A percentile compares a stretch with the other conserved stretches of the same genome.
Evolutionary conservation across 202 grass and related monocot species (phyloP).

Genomic region (Thinopyrum obtusiflorum): DNA sequence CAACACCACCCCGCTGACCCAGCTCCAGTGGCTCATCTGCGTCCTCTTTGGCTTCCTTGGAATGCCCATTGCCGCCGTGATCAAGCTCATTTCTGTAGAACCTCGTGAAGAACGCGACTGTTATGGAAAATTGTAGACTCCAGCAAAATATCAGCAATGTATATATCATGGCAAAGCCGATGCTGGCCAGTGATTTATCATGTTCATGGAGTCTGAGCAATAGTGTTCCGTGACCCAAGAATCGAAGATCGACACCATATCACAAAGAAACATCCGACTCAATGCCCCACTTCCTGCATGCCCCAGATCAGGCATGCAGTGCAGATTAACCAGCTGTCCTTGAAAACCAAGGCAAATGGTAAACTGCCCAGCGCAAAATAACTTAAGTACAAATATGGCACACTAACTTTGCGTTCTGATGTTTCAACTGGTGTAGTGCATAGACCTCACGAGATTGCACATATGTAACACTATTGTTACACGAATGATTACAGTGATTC

Average conservation of each 20-base stretch:
- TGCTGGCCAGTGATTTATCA: neutral
- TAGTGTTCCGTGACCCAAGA: neutral
- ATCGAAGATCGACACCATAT: neutral
- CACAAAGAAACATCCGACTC: neutral
- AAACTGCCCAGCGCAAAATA: neutral
- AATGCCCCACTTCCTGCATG: neutral
- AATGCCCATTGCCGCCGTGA: constrained; percentile 71
- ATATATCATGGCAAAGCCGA: neutral
- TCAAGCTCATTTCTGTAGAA: constrained; percentile 62
- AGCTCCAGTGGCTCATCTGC: constrained; percentile 57
- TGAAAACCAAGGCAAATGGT: neutral
- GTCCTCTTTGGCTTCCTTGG: constrained; percentile 65
- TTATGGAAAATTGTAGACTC: neutral
- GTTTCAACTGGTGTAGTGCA: neutral
- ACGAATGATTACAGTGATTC: neutral
- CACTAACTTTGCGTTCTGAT: neutral
- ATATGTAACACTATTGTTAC: neutral
- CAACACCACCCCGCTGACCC: constrained; percentile 63
- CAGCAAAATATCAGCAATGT: neutral
- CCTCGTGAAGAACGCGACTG: neutral
- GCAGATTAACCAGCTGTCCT: neutral
- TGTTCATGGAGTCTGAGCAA: neutral
- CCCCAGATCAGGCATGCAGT: neutral
- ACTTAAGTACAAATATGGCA: neutral
- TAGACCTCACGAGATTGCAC: neutral